phyloP scores from a whole-genome alignment of 371 early-diverging fungal genomes.

The Rhizopus sp. region DNA sequence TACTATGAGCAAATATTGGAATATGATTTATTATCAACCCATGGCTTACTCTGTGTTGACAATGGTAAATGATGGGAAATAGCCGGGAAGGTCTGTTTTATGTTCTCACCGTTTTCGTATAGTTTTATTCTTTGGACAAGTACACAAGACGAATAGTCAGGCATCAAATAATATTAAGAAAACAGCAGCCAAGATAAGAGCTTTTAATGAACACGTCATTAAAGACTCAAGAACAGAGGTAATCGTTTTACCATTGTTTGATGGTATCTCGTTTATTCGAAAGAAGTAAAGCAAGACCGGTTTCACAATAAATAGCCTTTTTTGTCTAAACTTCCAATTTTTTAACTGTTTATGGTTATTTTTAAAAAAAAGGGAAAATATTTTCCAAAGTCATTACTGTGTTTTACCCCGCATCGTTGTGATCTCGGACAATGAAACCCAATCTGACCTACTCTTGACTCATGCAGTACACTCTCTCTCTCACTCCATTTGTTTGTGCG shows the following conservation, averaged over 20 bases:
- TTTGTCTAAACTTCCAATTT: no score
- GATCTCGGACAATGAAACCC: no score
- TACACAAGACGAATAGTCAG: slow-evolving; percentile 19
- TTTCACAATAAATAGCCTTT: no score
- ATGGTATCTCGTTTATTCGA: slow-evolving; percentile 64
- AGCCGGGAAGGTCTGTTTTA: not conserved
- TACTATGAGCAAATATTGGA: slow-evolving; percentile 57
- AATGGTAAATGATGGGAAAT: slow-evolving; percentile 42
- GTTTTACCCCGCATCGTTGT: no score
- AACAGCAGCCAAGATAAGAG: slow-evolving; percentile 46
- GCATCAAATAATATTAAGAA: slow-evolving; percentile 37
- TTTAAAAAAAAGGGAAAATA: no score
- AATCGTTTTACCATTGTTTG: slow-evolving; percentile 65
- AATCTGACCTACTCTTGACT: no score
- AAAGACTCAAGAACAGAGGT: slow-evolving; percentile 63
- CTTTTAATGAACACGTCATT: slow-evolving; percentile 67
- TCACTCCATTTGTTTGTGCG: no score
- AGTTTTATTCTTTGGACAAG: slow-evolving; percentile 47
- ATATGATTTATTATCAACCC: slow-evolving; percentile 44
- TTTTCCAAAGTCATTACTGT: no score
- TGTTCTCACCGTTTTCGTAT: not conserved
- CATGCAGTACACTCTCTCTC: no score
- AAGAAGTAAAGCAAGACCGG: slow-evolving; percentile 12
- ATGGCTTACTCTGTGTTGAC: slow-evolving; percentile 60
- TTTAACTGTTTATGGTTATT: no score